Base-by-base conservation (phyloP, 768 basidiomycete genomes). In the Lactarius trivialis region DNA sequence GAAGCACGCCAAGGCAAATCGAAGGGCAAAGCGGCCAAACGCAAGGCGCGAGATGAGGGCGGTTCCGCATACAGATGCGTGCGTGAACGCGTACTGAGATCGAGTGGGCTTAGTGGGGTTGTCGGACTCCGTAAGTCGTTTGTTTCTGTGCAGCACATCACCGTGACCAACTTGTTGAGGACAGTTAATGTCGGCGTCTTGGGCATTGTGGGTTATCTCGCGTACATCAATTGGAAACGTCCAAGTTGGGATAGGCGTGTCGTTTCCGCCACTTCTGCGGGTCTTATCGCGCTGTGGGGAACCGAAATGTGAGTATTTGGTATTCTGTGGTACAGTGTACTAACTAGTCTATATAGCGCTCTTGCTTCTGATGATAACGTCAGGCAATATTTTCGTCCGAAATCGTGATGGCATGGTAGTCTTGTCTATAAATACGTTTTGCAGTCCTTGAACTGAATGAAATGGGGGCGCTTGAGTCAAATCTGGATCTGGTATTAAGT, bases 181-280 rank as follows among this genome's bases (percentile, higher is more conserved):
- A n/a, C 55, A 85, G 83, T 86, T 55, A 91, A 91, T 67, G 73
- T 85, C 1, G 84, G 79, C 5, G 71, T 91, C 14, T 70, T 91
- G 32, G 83, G 85, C 3, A 71, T 79, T 19, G 72, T 89, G 15
- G 86, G 86, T 2, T 91, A 86, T 71, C 73, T 81, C 60, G 77
- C 78, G 0, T 91, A 88, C 71, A 70, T 73, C 51, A 79, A 89
- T 71, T 90, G 89, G 87, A 76, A 88, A 64, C 72, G 73, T 36
- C 79, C 82, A 1, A 72, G 67, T 3, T 90, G 89, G 89, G 86
- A 91, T 71, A 75, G 81, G 57, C 79, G 84, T 19, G 71, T 77
- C 7, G 79, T 90, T 11, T 82, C 82, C 7, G 78, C 81, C 4
- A 74, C 87, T 24, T 75, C 82, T 7, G 78, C 81, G 39, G 85